Base-by-base conservation (phyloP, 306 rosid species). In the Cucumis hystrix region DNA sequence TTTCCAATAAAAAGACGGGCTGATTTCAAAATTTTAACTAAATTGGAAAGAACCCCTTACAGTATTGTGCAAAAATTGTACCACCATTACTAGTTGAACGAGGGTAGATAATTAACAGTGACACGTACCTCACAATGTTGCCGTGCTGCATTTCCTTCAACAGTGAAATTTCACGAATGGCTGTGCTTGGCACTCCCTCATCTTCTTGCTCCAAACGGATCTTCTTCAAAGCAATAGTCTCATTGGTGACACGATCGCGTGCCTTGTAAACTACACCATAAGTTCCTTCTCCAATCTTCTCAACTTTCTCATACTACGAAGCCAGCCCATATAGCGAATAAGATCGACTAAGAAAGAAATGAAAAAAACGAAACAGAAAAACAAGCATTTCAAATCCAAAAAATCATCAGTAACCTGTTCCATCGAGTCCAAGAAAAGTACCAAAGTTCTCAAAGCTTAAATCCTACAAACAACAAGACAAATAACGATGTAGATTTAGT, bases 181-280 rank as follows among this genome's bases (percentile, higher is more conserved):
- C 97, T 4, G 97, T 90, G 88, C 96, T 92, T 6, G 97, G 97
- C 78, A 92, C 97, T 7, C 96, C 96, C 81, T 92, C 97, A 45
- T 92, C 97, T 80, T 90, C 97, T 82, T 92, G 97, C 87, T 92
- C 97, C 80, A 92, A 81, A 11, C 97, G 96, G 87, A 92, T 92
- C 83, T 92, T 92, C 91, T 92, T 92, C 70, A 92, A 83, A 1
- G 97, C 97, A 77, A 90, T 89, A 49, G 93, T 92, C 85, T 92
- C 90, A 61, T 92, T 90, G 0, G 97, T 90, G 69, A 75, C 69
- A 17, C 91, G 90, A 82, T 92, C 93, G 75, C 96, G 96, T 68
- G 96, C 97, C 90, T 92, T 92, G 84, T 92, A 92, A 71, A 92
- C 97, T 79, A 92, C 97, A 21, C 97, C 97, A 77, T 92, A 92